Conservation (phyloP, 495 filamentous ascomycete species). For the Lophium mytilinum region DNA sequence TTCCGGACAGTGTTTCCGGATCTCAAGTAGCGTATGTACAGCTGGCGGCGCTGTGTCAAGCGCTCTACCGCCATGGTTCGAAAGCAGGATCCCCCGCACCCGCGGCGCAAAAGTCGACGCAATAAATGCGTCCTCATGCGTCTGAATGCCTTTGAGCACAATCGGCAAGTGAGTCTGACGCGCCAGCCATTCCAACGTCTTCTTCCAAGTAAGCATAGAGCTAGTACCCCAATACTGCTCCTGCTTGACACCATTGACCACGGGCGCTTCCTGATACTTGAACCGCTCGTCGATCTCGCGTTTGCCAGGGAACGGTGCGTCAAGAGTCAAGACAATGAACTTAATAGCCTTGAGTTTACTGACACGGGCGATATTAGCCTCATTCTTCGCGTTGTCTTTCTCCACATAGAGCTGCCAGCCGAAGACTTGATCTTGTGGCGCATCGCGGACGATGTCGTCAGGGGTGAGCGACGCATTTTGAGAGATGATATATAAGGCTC, state of each 20-base stretch:
- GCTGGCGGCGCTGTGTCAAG: slow-evolving; percentile 84
- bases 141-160: slow-evolving; percentile 87
- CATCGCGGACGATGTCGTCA: slow-evolving; percentile 73
- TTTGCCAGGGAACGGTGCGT: slow-evolving; percentile 86
- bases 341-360: slow-evolving; percentile 62
- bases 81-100: slow-evolving; percentile 72
- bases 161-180: slow-evolving; percentile 73
- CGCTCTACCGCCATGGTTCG: slow-evolving; percentile 84
- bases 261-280: slow-evolving; percentile 41
- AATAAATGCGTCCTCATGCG: slow-evolving; percentile 84
- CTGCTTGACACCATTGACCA: slow-evolving; percentile 46
- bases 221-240: slow-evolving; percentile 71
- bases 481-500: slow-evolving; percentile 74
- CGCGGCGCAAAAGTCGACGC: slow-evolving; percentile 63
- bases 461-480: slow-evolving; percentile 86
- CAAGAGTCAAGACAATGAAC: slow-evolving; percentile 81
- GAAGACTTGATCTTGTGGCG: slow-evolving; percentile 62
- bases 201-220: slow-evolving; percentile 75
- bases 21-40: slow-evolving; percentile 81
- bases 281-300: slow-evolving; percentile 76
- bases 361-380: slow-evolving; percentile 70
- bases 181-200: slow-evolving; percentile 70
- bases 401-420: slow-evolving; percentile 95
- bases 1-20: slow-evolving; percentile 81
- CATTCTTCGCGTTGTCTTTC: slow-evolving; percentile 69